These are phyloP conservation scores for Tuber aestivum DNA, from an alignment of 495 filamentous ascomycete genomes.

Conservation along the genomic window DNA sequence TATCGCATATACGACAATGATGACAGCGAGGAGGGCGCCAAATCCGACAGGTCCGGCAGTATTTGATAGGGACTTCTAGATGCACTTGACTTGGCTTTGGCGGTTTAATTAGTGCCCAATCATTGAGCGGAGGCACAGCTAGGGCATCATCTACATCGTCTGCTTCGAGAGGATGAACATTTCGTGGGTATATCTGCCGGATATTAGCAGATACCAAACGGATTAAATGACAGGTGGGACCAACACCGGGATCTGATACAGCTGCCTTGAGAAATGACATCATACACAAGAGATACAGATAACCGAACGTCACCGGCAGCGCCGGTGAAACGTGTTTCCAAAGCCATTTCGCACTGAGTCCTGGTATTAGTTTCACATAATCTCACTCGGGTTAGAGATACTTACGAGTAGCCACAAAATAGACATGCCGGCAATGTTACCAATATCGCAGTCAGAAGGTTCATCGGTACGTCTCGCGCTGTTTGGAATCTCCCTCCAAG, in stretches of 20 bases:
- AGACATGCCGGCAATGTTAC: conserved; percentile 69
- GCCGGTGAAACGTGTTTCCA: conserved; percentile 89
- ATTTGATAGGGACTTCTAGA: conserved; percentile 97
- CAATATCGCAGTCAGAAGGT: conserved; percentile 75
- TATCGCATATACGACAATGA: conserved; percentile 94
- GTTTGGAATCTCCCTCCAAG: conserved; percentile 81
- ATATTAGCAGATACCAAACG: conserved; percentile 31
- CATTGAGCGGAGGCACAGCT: conserved; percentile 74
- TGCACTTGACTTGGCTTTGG: conserved; percentile 51
- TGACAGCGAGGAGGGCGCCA: conserved; percentile 94
- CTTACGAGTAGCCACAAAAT: conserved; percentile 78
- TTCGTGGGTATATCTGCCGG: conserved; percentile 39
- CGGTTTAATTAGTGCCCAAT: conserved; percentile 85
- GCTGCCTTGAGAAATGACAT: conserved; percentile 93
- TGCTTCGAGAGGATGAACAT: conserved; percentile 54
- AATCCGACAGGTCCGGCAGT: conserved; percentile 92
- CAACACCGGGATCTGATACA: conserved; percentile 82
- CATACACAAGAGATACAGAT: conserved; percentile 79
- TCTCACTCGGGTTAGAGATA: conserved; percentile 21
- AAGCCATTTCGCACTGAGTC: conserved; percentile 67
- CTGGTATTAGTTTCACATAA: conserved; percentile 18
- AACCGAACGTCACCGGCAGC: conserved; percentile 84
- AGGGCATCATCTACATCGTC: conserved; percentile 67
- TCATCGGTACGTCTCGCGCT: conserved; percentile 80
- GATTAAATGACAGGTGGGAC: conserved; percentile 40